These are phyloP conservation scores for Beauveria medogensis DNA, from an alignment of 2,329 filamentous ascomycete species.

Conservation along the genomic window DNA sequence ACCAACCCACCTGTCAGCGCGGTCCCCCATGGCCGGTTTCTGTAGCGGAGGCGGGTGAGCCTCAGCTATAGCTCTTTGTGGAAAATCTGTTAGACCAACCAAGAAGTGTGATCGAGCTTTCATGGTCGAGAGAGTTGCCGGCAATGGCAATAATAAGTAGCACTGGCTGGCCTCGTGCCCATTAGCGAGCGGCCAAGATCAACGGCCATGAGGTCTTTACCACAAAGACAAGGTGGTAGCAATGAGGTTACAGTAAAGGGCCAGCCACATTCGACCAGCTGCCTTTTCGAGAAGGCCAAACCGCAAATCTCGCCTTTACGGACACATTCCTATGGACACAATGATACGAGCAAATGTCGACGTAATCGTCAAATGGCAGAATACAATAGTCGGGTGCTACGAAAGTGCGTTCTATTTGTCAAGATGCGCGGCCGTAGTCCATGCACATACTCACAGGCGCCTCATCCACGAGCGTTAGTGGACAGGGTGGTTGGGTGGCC, in stretches of 20 bases:
- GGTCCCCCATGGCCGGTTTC: too few species aligned
- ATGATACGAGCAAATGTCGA: background rate
- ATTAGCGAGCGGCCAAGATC: background rate
- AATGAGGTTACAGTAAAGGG: background rate
- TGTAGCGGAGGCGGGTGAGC: too few species aligned
- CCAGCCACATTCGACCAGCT: background rate
- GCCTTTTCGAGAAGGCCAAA: background rate
- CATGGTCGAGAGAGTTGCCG: background rate
- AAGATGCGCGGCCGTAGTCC: background rate
- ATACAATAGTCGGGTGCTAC: background rate
- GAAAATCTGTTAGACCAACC: background rate
- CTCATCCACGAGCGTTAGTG: too few species aligned
- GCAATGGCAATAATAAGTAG: background rate
- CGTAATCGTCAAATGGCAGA: background rate
- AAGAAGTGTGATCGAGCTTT: background rate
- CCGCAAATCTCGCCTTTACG: background rate
- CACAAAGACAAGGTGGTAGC: conserved; percentile 4
- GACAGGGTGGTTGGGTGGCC: too few species aligned
- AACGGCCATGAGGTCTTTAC: background rate
- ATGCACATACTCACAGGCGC: too few species aligned
- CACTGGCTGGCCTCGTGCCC: background rate
- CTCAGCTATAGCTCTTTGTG: background rate
- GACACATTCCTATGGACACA: background rate
- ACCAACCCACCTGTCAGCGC: background rate
- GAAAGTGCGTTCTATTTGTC: background rate